These are phyloP conservation scores for Thermochaetoides dissita DNA, from an alignment of 2,329 filamentous ascomycete genomes.

Conservation along the genomic window DNA sequence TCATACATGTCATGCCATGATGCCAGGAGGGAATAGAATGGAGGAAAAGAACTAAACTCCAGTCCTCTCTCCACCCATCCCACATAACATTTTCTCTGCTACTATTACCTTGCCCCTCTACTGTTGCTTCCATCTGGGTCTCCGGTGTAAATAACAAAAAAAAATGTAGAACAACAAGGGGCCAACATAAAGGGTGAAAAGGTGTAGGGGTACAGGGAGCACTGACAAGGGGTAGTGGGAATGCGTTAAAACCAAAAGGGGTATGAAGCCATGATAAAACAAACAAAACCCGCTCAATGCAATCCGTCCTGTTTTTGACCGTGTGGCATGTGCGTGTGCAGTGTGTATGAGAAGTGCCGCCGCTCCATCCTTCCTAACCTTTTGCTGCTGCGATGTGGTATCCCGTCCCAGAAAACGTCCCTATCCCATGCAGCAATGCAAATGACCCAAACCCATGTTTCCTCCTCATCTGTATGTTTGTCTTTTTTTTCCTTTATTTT, in stretches of 20 bases:
- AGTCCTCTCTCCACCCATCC: too few relatives aligned
- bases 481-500: conserved; percentile 6
- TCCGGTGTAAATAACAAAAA: too few relatives aligned
- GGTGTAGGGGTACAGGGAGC: background rate
- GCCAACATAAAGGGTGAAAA: too few relatives aligned
- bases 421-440: background rate
- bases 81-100: too few relatives aligned
- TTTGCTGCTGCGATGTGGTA: conserved; percentile 5
- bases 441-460: conserved; percentile 1
- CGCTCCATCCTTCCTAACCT: conserved; percentile 8
- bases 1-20: too few relatives aligned
- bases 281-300: conserved; percentile 3
- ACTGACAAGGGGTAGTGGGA: background rate
- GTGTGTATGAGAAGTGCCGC: conserved; percentile 4
- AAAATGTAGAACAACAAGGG: too few relatives aligned
- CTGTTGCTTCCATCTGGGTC: too few relatives aligned
- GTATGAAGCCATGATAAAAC: conserved; percentile 2
- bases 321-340: conserved; percentile 1
- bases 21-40: too few relatives aligned
- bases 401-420: background rate
- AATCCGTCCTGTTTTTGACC: background rate
- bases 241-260: conserved; percentile 4
- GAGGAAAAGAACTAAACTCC: too few relatives aligned
- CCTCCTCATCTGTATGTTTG: conserved; percentile 1
- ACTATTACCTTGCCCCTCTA: too few relatives aligned